These are phyloP conservation scores for Chlamydomonas schloesseri DNA, from an alignment of 139 green algal species.

Conservation along the genomic window DNA sequence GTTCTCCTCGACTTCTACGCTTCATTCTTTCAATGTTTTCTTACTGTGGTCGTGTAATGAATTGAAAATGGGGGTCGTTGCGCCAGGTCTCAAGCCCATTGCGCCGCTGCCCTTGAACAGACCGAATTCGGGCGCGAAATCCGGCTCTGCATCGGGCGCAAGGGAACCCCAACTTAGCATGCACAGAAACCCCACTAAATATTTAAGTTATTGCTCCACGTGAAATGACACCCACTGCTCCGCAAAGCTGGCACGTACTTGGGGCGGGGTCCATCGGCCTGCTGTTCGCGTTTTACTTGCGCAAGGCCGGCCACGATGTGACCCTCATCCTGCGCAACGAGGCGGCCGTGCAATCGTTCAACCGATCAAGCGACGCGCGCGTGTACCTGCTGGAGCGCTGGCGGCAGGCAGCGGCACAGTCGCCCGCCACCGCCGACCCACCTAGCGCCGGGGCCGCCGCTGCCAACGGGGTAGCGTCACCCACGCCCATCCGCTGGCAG, in stretches of 20 bases:
- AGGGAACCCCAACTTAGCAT: too few relatives aligned
- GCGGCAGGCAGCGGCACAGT: neutral
- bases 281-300: conserved; percentile 47
- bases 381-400: conserved; percentile 21
- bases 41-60: neutral
- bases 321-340: conserved; percentile 22
- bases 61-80: neutral
- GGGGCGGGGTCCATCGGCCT: conserved; percentile 56
- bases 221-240: too few relatives aligned
- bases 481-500: too few relatives aligned
- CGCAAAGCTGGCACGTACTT: conserved; percentile 33
- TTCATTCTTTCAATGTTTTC: neutral
- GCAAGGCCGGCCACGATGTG: neutral
- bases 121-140: too few relatives aligned
- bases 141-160: too few relatives aligned
- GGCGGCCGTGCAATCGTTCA: neutral
- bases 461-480: too few relatives aligned
- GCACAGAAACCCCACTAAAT: neutral
- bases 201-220: too few relatives aligned
- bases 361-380: neutral
- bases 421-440: too few relatives aligned
- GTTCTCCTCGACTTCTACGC: conserved; percentile 21
- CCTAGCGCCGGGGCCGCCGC: too few relatives aligned
- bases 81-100: too few relatives aligned
- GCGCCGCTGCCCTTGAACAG: too few relatives aligned